These are phyloP conservation scores for Williopsis jadinii DNA, from an alignment of 1,139 yeast genomes.

Conservation along the genomic window DNA sequence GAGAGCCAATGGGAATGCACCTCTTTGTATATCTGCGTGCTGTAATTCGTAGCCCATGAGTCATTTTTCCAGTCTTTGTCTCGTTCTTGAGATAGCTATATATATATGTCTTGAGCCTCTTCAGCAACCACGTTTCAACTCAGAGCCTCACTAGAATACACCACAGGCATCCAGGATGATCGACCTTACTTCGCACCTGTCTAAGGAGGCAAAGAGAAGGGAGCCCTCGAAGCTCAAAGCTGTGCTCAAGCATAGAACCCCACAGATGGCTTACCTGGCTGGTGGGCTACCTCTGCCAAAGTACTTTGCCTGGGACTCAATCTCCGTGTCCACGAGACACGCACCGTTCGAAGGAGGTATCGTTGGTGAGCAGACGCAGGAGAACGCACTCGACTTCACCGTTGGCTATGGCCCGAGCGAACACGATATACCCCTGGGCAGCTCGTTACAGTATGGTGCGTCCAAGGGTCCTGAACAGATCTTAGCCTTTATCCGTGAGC, in stretches of 20 bases:
- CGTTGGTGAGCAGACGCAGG: conserved; percentile 33
- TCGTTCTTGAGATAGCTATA: too few relatives aligned
- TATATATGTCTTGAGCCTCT: too few relatives aligned
- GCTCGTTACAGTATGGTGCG: conserved; percentile 87
- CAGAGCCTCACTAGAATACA: too few relatives aligned
- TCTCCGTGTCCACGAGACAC: conserved; percentile 56
- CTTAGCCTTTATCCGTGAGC: conserved; percentile 62
- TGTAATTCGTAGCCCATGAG: too few relatives aligned
- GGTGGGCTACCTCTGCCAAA: conserved; percentile 89
- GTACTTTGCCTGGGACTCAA: conserved; percentile 78
- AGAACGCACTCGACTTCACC: not conserved
- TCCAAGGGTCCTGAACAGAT: conserved; percentile 76
- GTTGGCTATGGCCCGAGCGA: not conserved
- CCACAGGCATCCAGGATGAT: not conserved
- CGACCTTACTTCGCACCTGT: not conserved
- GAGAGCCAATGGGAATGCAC: too few relatives aligned
- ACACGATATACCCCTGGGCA: conserved; percentile 59
- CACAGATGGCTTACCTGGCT: conserved; percentile 76
- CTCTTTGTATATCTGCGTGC: too few relatives aligned
- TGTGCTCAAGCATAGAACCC: conserved; percentile 23
- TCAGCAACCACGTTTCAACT: too few relatives aligned
- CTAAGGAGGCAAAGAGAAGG: not conserved
- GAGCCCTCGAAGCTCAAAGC: not conserved
- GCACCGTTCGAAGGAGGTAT: conserved; percentile 71
- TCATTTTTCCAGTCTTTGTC: too few relatives aligned